Evolutionary conservation across 2,329 filamentous ascomycete genomes (phyloP), one percentile per base, ranked within the genome.

Genomic region (Aschersonia sp.): DNA sequence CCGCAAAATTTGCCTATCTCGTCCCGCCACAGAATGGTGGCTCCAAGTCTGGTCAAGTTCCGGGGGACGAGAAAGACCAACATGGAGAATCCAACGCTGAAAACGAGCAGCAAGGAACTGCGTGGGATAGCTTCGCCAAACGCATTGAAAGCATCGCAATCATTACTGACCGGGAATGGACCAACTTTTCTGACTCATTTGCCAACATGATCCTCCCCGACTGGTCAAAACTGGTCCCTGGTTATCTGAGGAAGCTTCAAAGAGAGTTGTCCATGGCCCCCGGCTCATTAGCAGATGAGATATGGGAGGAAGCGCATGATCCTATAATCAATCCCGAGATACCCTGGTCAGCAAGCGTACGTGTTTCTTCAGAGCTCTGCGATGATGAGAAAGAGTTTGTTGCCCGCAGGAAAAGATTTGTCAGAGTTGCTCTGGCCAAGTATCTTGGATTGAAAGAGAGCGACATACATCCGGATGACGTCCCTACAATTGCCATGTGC

Each of bases 401-500:
- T 6, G 63, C 70, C 30, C 81, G 81, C 46, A 76, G 92, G 47
- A 83, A 79, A 59, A 71, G 70, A 50, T 75, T 85, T 45, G 83
- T 84, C 0, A 78, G 75, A 4, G 77, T 76, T 48, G 88, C 87
- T 5, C 68, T 98, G 46, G 87, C 89, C 2, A 81, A 72, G 46
- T 98, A 97, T 59, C 76, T 98, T 1, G 79, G 76, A 32, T 69
- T 98, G 5, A 70, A 83, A 0, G 87, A 89, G 60, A 71, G 77
- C 11, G 84, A 90, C 3, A 79, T 98, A n/a, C 79, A 97, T 58
- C 86, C 87, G 0, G 87, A 95, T 44, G 92, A 98, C 66, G 82
- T 97, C 6, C 92, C 92, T 1, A 80, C 82, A 3, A 96, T 98
- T 60, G 90, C 90, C 40, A 83, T 97, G 69, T 95, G 90, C 56